A percentile compares a stretch with the other conserved stretches of the same genome.
phyloP scores from a whole-genome alignment of 2,329 filamentous ascomycete species.

The Aspergillus fijiensis region DNA sequence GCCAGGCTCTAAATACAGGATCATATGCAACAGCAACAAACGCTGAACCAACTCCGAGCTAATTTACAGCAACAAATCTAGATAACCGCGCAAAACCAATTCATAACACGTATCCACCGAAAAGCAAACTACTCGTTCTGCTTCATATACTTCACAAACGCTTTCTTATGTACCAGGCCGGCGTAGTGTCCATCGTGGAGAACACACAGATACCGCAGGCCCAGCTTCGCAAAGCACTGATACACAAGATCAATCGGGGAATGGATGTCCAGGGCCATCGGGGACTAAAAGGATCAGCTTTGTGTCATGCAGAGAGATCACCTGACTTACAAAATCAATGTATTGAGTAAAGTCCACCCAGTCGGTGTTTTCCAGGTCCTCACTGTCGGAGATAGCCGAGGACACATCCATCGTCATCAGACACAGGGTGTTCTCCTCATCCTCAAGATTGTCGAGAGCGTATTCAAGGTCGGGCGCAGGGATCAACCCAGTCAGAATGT shows the following conservation, averaged over 20 bases:
- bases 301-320: neutral
- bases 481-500: slow-evolving; percentile 82
- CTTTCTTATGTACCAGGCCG: slow-evolving; percentile 95
- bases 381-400: slow-evolving; percentile 59
- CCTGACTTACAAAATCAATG: slow-evolving; percentile 74
- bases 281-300: slow-evolving; percentile 56
- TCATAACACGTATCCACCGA: slow-evolving; percentile 3
- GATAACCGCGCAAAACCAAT: neutral
- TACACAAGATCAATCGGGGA: slow-evolving; percentile 94
- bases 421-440: slow-evolving; percentile 71
- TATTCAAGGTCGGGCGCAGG: slow-evolving; percentile 92
- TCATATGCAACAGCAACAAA: neutral
- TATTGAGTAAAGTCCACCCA: slow-evolving; percentile 85
- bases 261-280: slow-evolving; percentile 81
- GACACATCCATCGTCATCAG: slow-evolving; percentile 71
- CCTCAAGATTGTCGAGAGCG: slow-evolving; percentile 77
- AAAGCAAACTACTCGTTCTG: slow-evolving; percentile 59
- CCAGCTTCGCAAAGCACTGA: slow-evolving; percentile 93
- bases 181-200: slow-evolving; percentile 79
- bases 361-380: slow-evolving; percentile 55
- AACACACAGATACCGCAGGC: slow-evolving; percentile 88
- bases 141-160: slow-evolving; percentile 91
- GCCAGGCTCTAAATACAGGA: neutral
- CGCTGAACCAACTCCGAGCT: slow-evolving; percentile 5
- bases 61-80: slow-evolving; percentile 6